Percentiles rank a stretch among this genome's conserved stretches.
These are phyloP conservation scores for Nemania serpens DNA, from an alignment of 2,329 filamentous ascomycete species.

Conservation along the genomic window DNA sequence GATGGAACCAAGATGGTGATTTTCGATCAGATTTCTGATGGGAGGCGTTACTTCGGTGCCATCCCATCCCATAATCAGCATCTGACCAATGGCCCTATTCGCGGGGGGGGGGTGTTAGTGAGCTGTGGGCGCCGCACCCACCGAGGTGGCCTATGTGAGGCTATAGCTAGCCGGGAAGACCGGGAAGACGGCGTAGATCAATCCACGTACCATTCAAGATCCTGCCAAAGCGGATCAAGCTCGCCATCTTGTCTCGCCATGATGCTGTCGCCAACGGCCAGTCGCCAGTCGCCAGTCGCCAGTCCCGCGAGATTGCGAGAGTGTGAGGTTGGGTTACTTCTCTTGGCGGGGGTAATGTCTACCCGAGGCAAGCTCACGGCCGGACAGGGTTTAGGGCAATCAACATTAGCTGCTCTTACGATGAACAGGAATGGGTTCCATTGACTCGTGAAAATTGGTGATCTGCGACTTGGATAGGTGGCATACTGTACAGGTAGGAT, in stretches of 20 bases:
- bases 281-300: too few relatives aligned
- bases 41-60: constrained; percentile 82
- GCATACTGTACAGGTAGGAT: constrained; percentile 11
- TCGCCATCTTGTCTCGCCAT: constrained; percentile 52
- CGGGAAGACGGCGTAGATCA: background rate
- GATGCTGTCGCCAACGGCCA: constrained; percentile 23
- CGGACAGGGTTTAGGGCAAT: constrained; percentile 20
- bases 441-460: constrained; percentile 15
- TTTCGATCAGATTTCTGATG: constrained; percentile 78
- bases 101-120: constrained; percentile 40
- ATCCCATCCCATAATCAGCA: constrained; percentile 85
- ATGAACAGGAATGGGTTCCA: constrained; percentile 19
- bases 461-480: background rate
- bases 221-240: constrained; percentile 71
- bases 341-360: constrained; percentile 7
- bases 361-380: constrained; percentile 5
- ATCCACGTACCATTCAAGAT: constrained; percentile 71
- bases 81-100: constrained; percentile 71
- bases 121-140: constrained; percentile 23
- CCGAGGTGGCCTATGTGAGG: constrained; percentile 13
- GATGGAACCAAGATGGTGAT: constrained; percentile 87
- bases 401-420: constrained; percentile 32
- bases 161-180: constrained; percentile 1
- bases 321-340: constrained; percentile 28
- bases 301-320: constrained; percentile 23